phyloP scores from a whole-genome alignment of 2,329 filamentous ascomycete species.

The Penicillium sp. region DNA sequence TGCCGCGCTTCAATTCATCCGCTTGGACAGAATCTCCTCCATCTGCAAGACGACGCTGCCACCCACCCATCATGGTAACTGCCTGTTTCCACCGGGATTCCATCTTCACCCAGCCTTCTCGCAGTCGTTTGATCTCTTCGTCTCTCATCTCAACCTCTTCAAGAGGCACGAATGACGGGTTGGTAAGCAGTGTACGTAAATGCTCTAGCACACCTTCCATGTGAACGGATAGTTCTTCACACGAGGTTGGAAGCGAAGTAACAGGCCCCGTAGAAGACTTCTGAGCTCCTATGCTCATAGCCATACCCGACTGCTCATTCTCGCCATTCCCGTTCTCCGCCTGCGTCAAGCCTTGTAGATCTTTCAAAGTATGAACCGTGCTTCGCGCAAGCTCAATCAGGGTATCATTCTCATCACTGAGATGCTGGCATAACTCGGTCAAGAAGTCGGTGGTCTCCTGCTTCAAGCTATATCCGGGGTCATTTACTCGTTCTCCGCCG shows the following conservation, averaged over 20 bases:
- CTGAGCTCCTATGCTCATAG: slow-evolving; percentile 23
- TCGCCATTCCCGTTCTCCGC: slow-evolving; percentile 31
- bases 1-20: slow-evolving; percentile 45
- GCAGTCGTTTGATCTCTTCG: slow-evolving; percentile 80
- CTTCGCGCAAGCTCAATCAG: slow-evolving; percentile 70
- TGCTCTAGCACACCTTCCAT: slow-evolving; percentile 78
- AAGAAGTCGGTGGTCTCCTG: slow-evolving; percentile 90
- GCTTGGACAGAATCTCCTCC: slow-evolving; percentile 44
- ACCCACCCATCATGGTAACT: slow-evolving; percentile 84
- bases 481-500: slow-evolving; percentile 50
- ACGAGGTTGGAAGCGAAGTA: slow-evolving; percentile 56
- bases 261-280: slow-evolving; percentile 29
- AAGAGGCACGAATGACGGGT: slow-evolving; percentile 92
- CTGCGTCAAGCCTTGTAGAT: slow-evolving; percentile 53
- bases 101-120: slow-evolving; percentile 90
- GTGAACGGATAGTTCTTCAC: slow-evolving; percentile 69
- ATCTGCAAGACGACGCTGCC: slow-evolving; percentile 73
- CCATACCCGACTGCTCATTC: slow-evolving; percentile 34
- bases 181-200: slow-evolving; percentile 80
- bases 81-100: slow-evolving; percentile 87
- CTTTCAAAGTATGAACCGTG: slow-evolving; percentile 68
- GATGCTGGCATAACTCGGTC: slow-evolving; percentile 74
- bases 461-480: slow-evolving; percentile 67
- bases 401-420: slow-evolving; percentile 90
- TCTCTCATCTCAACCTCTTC: slow-evolving; percentile 93